Conservation (phyloP, 371 early-diverging fungal species). For the Mucor irregularis region DNA sequence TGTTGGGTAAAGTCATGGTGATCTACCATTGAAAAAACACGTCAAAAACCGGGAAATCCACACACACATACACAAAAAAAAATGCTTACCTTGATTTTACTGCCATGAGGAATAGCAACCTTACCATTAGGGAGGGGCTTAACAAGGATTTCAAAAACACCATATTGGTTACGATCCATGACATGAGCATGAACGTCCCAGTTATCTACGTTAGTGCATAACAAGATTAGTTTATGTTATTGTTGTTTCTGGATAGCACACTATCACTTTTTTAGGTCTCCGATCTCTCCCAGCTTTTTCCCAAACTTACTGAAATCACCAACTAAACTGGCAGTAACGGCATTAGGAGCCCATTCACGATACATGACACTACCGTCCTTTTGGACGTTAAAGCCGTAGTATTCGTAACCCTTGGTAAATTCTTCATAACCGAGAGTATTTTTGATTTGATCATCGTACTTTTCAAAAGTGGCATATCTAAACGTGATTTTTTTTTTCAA, state of each 20-base stretch:
- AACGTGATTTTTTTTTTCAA: neutral
- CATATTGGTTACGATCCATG: constrained; percentile 79
- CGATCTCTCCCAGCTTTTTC: constrained; percentile 1
- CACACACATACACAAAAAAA: neutral
- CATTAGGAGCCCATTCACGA: constrained; percentile 95
- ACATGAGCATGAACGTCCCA: constrained; percentile 79
- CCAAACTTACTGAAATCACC: constrained; percentile 89
- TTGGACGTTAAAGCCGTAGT: constrained; percentile 73
- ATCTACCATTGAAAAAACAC: constrained; percentile 49
- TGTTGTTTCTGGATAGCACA: no score
- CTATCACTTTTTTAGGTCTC: neutral
- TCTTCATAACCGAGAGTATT: constrained; percentile 72
- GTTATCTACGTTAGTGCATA: constrained; percentile 53
- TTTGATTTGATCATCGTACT: constrained; percentile 71
- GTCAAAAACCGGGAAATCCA: neutral
- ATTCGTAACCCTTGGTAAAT: constrained; percentile 80
- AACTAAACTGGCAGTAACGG: constrained; percentile 74
- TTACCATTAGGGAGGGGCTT: constrained; percentile 57
- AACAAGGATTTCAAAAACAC: constrained; percentile 76
- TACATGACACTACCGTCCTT: constrained; percentile 69
- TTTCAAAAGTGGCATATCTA: constrained; percentile 56
- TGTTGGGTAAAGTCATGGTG: constrained; percentile 64
- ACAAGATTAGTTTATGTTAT: neutral
- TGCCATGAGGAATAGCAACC: constrained; percentile 79
- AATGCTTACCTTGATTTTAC: constrained; percentile 88